phyloP scores from a whole-genome alignment of 1,139 yeast species.

The Citeromyces siamensis region DNA sequence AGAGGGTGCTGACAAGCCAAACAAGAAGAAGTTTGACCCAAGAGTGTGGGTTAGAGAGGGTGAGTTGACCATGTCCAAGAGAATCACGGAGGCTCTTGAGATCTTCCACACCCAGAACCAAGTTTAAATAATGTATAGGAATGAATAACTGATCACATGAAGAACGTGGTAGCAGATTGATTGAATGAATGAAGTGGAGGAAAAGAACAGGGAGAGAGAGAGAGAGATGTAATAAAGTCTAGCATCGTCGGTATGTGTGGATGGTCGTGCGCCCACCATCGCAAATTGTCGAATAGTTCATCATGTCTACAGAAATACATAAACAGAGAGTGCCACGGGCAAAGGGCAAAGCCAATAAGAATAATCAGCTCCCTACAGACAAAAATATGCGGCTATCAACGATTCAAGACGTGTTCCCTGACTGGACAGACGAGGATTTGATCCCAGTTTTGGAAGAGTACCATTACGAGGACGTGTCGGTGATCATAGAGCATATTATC shows the following conservation, averaged over 20 bases:
- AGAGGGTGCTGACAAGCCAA: constrained; percentile 97
- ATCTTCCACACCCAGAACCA: constrained; percentile 75
- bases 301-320: neutral
- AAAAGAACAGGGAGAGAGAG: no score
- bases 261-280: no score
- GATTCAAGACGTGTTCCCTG: constrained; percentile 82
- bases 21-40: constrained; percentile 99
- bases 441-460: constrained; percentile 64
- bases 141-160: no score
- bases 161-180: no score
- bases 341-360: neutral
- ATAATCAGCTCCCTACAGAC: neutral
- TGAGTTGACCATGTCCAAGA: constrained; percentile 92
- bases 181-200: no score
- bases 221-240: no score
- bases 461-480: constrained; percentile 52
- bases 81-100: constrained; percentile 74
- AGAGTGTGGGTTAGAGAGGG: constrained; percentile 99
- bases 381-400: constrained; percentile 34
- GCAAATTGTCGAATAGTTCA: constrained; percentile 1
- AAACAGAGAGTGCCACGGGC: neutral
- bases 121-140: constrained; percentile 23
- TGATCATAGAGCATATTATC: constrained; percentile 77
- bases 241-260: no score
- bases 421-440: constrained; percentile 86